Evolutionary conservation across 2,329 filamentous ascomycete species (phyloP).

Genomic region (Botrytis porri): DNA sequence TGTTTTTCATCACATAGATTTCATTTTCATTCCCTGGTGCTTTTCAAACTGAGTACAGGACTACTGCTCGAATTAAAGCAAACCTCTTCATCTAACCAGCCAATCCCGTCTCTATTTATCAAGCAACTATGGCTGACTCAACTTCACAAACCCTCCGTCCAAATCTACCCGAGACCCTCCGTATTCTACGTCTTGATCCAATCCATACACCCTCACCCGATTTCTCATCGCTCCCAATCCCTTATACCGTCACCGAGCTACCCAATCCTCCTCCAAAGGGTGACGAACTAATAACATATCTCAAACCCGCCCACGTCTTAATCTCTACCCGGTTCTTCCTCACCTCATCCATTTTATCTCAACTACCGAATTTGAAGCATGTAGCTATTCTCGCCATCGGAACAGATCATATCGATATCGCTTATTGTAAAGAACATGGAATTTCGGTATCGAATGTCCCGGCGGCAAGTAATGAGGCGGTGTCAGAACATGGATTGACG

Average conservation of each 20-base stretch:
- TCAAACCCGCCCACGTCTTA: slow-evolving; percentile 38
- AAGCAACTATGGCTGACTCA: background rate
- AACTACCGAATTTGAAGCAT: slow-evolving; percentile 38
- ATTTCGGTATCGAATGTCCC: slow-evolving; percentile 42
- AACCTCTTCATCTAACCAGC: background rate
- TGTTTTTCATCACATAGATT: background rate
- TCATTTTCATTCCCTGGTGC: background rate
- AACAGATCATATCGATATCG: slow-evolving; percentile 41
- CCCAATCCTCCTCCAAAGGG: slow-evolving; percentile 28
- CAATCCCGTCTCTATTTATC: background rate
- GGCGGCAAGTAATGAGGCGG: slow-evolving; percentile 39
- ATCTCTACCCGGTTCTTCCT: slow-evolving; percentile 38
- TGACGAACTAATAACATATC: slow-evolving; percentile 30
- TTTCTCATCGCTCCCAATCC: slow-evolving; percentile 23
- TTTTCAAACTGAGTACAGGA: background rate
- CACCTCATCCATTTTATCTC: slow-evolving; percentile 32
- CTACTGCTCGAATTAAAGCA: background rate
- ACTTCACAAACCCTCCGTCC: background rate
- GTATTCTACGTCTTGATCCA: slow-evolving; percentile 1
- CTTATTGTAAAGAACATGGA: slow-evolving; percentile 37
- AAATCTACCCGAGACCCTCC: background rate
- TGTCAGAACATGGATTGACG: slow-evolving; percentile 38
- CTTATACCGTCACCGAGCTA: slow-evolving; percentile 28
- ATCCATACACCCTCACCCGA: background rate
- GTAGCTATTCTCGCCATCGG: slow-evolving; percentile 41